Percentiles rank a stretch among this genome's conserved stretches.
phyloP scores from a whole-genome alignment of 208 protist genomes.

The Angomonas deanei region DNA sequence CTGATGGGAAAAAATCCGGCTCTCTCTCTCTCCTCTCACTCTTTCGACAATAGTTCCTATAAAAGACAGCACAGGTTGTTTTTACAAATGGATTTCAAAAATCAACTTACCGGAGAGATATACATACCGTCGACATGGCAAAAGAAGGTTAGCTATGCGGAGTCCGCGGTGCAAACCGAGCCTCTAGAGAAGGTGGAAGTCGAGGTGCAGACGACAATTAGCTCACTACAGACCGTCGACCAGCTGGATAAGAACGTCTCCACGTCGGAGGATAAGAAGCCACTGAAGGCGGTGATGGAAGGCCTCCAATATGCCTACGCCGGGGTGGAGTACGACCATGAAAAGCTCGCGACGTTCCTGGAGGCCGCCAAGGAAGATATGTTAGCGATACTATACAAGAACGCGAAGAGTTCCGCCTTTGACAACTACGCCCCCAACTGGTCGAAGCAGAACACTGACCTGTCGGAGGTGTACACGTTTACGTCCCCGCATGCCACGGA shows the following conservation, averaged over 20 bases:
- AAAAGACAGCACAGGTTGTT: not conserved
- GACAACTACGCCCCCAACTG: constrained; percentile 86
- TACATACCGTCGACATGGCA: constrained; percentile 55
- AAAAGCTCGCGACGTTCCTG: constrained; percentile 57
- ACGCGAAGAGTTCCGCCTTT: constrained; percentile 66
- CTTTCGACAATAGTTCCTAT: too few relatives aligned
- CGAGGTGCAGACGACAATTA: constrained; percentile 67
- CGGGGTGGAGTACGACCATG: constrained; percentile 42
- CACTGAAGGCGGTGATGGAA: constrained; percentile 47
- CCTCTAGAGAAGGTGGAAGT: constrained; percentile 19
- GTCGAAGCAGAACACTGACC: constrained; percentile 53
- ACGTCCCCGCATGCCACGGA: constrained; percentile 51
- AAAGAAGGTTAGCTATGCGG: constrained; percentile 22
- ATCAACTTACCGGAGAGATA: constrained; percentile 71
- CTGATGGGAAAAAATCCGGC: too few relatives aligned
- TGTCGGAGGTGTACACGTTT: constrained; percentile 61
- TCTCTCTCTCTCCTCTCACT: too few relatives aligned
- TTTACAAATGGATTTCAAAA: constrained; percentile 48
- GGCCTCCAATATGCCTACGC: constrained; percentile 82
- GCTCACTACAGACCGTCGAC: constrained; percentile 41
- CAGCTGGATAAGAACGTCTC: constrained; percentile 66
- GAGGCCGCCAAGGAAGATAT: constrained; percentile 40
- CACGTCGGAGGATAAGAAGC: constrained; percentile 28
- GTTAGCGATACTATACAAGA: constrained; percentile 60
- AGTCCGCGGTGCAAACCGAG: constrained; percentile 46